A percentile compares a stretch with the other conserved stretches of the same genome.
Conservation (phyloP, 2,329 filamentous ascomycete species). For the Fusarium torulosum region DNA sequence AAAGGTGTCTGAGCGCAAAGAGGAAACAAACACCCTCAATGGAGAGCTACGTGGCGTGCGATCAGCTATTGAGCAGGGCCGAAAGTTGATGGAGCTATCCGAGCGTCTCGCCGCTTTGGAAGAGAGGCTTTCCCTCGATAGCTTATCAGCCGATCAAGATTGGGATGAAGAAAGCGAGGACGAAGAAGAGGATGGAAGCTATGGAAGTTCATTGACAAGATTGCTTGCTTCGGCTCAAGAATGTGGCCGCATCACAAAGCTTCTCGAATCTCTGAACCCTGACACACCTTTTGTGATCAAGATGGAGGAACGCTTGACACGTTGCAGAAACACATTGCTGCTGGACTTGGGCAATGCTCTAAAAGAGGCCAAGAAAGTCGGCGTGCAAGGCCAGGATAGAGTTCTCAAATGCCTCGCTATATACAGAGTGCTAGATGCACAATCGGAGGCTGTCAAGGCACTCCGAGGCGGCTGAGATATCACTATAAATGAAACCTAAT, state of each 20-base stretch:
- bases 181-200: slow-evolving; percentile 53
- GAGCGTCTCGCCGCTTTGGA: slow-evolving; percentile 74
- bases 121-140: slow-evolving; percentile 68
- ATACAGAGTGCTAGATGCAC: slow-evolving; percentile 66
- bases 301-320: slow-evolving; percentile 63
- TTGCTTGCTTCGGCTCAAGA: slow-evolving; percentile 61
- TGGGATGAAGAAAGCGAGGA: slow-evolving; percentile 58
- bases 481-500: slow-evolving; percentile 43
- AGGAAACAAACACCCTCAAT: slow-evolving; percentile 72
- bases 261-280: slow-evolving; percentile 61
- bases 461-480: slow-evolving; percentile 55
- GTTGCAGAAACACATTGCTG: slow-evolving; percentile 68
- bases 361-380: slow-evolving; percentile 60
- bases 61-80: slow-evolving; percentile 70
- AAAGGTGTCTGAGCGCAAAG: slow-evolving; percentile 72
- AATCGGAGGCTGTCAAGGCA: slow-evolving; percentile 64
- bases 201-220: slow-evolving; percentile 62
- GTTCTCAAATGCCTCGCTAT: slow-evolving; percentile 65
- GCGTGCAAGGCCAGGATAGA: slow-evolving; percentile 57
- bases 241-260: slow-evolving; percentile 57
- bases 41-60: slow-evolving; percentile 75
- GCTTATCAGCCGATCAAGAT: slow-evolving; percentile 47
- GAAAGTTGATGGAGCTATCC: slow-evolving; percentile 75
- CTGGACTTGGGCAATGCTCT: slow-evolving; percentile 66
- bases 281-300: slow-evolving; percentile 64